These are phyloP conservation scores for Penicilliopsis zonata DNA, from an alignment of 495 filamentous ascomycete species.

Conservation along the genomic window DNA sequence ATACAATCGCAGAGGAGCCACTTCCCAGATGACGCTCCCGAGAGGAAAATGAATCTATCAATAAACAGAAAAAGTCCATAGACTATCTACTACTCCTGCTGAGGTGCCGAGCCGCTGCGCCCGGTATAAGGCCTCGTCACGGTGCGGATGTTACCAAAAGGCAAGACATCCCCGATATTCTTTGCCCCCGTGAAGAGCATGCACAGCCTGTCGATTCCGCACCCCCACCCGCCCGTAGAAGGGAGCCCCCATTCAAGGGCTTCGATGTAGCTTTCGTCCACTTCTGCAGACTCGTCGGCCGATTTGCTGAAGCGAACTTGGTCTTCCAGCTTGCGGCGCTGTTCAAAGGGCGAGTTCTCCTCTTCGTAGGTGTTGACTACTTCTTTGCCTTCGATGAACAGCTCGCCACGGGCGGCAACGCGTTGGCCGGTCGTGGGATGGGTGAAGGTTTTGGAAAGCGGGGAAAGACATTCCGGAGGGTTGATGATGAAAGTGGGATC, in stretches of 20 bases:
- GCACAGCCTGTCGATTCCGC: conserved; percentile 75
- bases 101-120: not conserved
- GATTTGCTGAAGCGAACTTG: conserved; percentile 36
- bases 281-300: conserved; percentile 22
- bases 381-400: conserved; percentile 72
- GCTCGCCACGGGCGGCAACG: conserved; percentile 71
- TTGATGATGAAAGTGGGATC: conserved; percentile 81
- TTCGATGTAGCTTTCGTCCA: conserved; percentile 78
- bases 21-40: too few relatives aligned
- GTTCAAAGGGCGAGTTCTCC: conserved; percentile 85
- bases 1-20: too few relatives aligned
- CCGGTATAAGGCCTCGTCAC: conserved; percentile 18
- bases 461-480: conserved; percentile 84
- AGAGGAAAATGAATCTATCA: too few relatives aligned
- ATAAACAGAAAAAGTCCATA: too few relatives aligned
- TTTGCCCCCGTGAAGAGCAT: conserved; percentile 75
- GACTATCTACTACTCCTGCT: too few relatives aligned
- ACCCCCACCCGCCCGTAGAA: conserved; percentile 92
- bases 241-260: conserved; percentile 82
- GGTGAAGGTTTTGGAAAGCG: conserved; percentile 75
- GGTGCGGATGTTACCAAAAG: conserved; percentile 69
- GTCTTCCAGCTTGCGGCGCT: conserved; percentile 69
- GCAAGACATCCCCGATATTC: conserved; percentile 70
- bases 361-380: conserved; percentile 95
- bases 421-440: conserved; percentile 48